phyloP scores from a whole-genome alignment of 2,329 filamentous ascomycete genomes.

The Ophiostoma populinum region DNA sequence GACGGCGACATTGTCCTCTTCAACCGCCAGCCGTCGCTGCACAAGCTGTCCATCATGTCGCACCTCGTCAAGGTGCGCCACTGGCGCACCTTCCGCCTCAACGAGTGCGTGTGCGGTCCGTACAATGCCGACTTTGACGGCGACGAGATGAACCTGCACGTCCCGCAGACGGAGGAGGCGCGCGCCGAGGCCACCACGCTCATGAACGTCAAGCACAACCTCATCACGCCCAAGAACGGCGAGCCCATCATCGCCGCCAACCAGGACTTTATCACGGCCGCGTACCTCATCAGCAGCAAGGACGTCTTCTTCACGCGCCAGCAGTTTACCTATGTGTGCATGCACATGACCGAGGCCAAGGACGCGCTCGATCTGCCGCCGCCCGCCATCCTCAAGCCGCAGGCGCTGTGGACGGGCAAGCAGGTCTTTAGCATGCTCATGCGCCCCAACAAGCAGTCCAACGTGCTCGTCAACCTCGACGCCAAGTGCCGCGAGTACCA shows the following conservation, averaged over 20 bases:
- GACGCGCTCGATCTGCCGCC: conserved; percentile 70
- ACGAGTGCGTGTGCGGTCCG: conserved; percentile 94
- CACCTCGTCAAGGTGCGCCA: conserved; percentile 87
- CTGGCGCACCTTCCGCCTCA: conserved; percentile 89
- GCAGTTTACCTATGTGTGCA: conserved; percentile 76
- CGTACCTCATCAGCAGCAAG: conserved; percentile 80
- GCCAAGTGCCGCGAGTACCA: conserved; percentile 77
- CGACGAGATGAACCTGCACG: conserved; percentile 97
- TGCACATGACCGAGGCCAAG: conserved; percentile 68
- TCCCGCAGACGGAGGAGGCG: conserved; percentile 94
- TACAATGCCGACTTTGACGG: conserved; percentile 99
- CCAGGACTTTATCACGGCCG: conserved; percentile 95
- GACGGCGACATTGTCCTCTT: conserved; percentile 94
- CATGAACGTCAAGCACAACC: conserved; percentile 96
- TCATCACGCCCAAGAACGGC: conserved; percentile 91
- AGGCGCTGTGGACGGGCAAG: conserved; percentile 84
- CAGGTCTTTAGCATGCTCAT: conserved; percentile 75
- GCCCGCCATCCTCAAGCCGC: conserved; percentile 71
- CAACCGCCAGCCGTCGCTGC: conserved; percentile 91
- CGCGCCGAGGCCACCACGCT: conserved; percentile 86
- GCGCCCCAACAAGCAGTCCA: conserved; percentile 70
- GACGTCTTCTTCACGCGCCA: conserved; percentile 83
- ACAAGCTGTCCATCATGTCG: conserved; percentile 97
- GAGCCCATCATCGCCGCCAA: conserved; percentile 98
- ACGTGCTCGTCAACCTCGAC: conserved; percentile 78